Conservation (phyloP, 441 rosid genomes). For the Macaranga tanarius region DNA sequence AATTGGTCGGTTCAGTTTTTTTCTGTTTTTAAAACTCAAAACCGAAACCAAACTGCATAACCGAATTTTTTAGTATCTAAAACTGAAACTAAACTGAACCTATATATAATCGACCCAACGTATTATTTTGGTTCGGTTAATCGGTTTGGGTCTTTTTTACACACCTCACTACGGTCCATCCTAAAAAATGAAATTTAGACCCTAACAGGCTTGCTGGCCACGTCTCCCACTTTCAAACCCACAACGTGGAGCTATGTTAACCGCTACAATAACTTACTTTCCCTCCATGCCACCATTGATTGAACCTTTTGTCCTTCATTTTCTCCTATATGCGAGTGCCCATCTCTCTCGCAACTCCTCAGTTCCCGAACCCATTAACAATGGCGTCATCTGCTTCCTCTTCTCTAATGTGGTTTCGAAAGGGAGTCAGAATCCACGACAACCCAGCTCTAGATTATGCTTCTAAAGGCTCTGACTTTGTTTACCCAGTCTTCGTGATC, state of each 20-base stretch:
- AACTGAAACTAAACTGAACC: too few species aligned
- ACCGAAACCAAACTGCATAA: too few species aligned
- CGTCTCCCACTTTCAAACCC: slow-evolving; percentile 13
- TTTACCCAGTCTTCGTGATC: slow-evolving; percentile 86
- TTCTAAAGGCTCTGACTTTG: slow-evolving; percentile 38
- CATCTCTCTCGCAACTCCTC: slow-evolving; percentile 17
- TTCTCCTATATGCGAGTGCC: slow-evolving; percentile 22
- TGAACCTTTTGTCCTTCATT: neutral
- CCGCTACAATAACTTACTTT: slow-evolving; percentile 11
- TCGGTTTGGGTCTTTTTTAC: too few species aligned
- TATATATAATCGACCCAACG: too few species aligned
- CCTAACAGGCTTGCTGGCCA: neutral
- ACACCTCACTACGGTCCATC: too few species aligned
- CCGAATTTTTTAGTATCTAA: too few species aligned
- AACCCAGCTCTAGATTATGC: slow-evolving; percentile 85
- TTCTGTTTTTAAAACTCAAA: too few species aligned
- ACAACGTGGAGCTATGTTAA: slow-evolving; percentile 26
- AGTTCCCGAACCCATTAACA: slow-evolving; percentile 14
- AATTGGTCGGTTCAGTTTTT: too few species aligned
- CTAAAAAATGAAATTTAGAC: too few species aligned
- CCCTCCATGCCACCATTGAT: neutral
- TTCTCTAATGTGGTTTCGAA: slow-evolving; percentile 88
- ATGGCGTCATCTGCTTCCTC: slow-evolving; percentile 51
- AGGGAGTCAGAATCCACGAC: slow-evolving; percentile 91
- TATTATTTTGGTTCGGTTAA: too few species aligned